Conservation (phyloP, 2,329 filamentous ascomycete genomes). For the Fusarium irregulare region DNA sequence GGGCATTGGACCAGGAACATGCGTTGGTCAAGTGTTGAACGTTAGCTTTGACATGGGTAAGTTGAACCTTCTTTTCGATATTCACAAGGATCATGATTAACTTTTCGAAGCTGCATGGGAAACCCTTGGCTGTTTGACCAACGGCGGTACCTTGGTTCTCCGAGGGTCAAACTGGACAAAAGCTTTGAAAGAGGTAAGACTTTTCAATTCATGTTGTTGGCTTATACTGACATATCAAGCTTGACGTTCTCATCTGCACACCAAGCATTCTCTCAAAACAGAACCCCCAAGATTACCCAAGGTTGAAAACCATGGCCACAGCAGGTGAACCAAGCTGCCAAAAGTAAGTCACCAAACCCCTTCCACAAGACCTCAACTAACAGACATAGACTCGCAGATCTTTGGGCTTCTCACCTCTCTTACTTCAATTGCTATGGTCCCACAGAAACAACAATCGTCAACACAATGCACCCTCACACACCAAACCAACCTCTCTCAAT, state of each 20-base stretch:
- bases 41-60: constrained; percentile 71
- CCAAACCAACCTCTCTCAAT: constrained; percentile 63
- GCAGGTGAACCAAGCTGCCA: constrained; percentile 65
- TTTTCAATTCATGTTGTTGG: rapidly evolving
- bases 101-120: constrained; percentile 65
- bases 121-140: constrained; percentile 65
- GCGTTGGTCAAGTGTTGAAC: constrained; percentile 66
- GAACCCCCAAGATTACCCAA: constrained; percentile 57
- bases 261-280: constrained; percentile 66
- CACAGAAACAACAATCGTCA: constrained; percentile 69
- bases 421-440: constrained; percentile 70
- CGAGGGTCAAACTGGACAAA: constrained; percentile 62
- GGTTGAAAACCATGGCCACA: constrained; percentile 63
- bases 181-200: constrained; percentile 56
- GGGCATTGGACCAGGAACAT: constrained; percentile 60
- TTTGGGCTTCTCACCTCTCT: constrained; percentile 61
- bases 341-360: constrained; percentile 46
- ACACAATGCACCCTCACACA: constrained; percentile 57
- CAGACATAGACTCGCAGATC: constrained; percentile 57
- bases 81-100: not conserved
- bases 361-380: not conserved
- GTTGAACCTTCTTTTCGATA: constrained; percentile 28
- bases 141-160: constrained; percentile 66
- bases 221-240: constrained; percentile 44
- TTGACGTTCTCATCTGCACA: constrained; percentile 66